Percentiles rank a stretch among this genome's conserved stretches.
These are phyloP conservation scores for Epichloe brachyelytri DNA, from an alignment of 2,329 filamentous ascomycete genomes.

Conservation along the genomic window DNA sequence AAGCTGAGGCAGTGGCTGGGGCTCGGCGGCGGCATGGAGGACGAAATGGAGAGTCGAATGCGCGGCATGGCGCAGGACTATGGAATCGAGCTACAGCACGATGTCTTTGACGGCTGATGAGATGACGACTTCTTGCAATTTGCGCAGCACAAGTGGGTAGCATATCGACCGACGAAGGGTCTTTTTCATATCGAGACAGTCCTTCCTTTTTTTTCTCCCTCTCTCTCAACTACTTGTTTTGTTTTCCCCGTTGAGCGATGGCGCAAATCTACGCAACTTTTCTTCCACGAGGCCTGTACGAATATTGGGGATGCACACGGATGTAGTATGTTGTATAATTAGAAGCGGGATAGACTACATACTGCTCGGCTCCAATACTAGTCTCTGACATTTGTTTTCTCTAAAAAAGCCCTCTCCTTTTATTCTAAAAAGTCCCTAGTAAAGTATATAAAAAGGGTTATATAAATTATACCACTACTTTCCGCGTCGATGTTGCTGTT, in stretches of 20 bases:
- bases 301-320: background rate
- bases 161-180: too few species aligned
- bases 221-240: background rate
- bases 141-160: too few species aligned
- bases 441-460: too few species aligned
- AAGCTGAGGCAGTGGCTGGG: conserved; percentile 67
- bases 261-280: background rate
- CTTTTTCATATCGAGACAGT: too few species aligned
- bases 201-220: background rate
- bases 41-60: conserved; percentile 84
- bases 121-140: background rate
- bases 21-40: conserved; percentile 76
- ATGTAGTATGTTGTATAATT: background rate
- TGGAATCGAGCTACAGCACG: conserved; percentile 80
- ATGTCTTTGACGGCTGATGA: conserved; percentile 67
- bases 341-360: too few species aligned
- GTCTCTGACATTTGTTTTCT: too few species aligned
- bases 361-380: too few species aligned
- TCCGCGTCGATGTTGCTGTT: too few species aligned
- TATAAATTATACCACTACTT: too few species aligned
- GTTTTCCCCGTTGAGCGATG: background rate
- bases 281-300: background rate
- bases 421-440: too few species aligned
- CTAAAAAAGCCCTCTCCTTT: too few species aligned
- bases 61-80: conserved; percentile 78